Conservation (phyloP, 2,329 filamentous ascomycete genomes). For the Fusarium sp. region DNA sequence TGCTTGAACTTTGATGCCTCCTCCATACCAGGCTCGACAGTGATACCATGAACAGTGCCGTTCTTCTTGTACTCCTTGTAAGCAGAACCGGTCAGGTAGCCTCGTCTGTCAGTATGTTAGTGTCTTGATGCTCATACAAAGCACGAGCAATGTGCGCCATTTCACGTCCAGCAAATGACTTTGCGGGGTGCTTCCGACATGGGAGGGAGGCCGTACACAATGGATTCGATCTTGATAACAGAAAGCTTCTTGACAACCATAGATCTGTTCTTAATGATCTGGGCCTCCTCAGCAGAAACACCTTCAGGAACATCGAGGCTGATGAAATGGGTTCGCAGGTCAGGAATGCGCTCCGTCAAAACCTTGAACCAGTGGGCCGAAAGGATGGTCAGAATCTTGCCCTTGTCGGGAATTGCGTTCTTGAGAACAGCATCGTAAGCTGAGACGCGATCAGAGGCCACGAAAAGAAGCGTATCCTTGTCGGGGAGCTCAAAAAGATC, state of each 20-base stretch:
- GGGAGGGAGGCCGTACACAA: conserved; percentile 26
- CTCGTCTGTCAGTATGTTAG: conserved; percentile 56
- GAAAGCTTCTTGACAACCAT: conserved; percentile 82
- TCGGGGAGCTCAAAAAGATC: conserved; percentile 83
- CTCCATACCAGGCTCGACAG: conserved; percentile 69
- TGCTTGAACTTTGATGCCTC: conserved; percentile 72
- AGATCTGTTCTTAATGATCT: conserved; percentile 69
- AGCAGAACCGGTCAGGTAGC: conserved; percentile 87
- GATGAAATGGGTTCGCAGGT: conserved; percentile 64
- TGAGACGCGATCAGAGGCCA: conserved; percentile 90
- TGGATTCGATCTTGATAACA: conserved; percentile 72
- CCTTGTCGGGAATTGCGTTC: conserved; percentile 62
- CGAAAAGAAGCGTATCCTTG: conserved; percentile 75
- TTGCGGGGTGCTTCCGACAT: neutral
- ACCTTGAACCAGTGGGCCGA: conserved; percentile 67
- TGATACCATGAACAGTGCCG: conserved; percentile 84
- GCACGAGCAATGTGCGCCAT: neutral
- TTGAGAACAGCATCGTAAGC: conserved; percentile 88
- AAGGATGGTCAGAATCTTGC: conserved; percentile 59
- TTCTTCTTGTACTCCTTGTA: conserved; percentile 76
- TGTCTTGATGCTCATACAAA: neutral
- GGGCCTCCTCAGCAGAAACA: conserved; percentile 57
- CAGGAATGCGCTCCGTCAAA: conserved; percentile 57
- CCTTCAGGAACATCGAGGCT: conserved; percentile 55
- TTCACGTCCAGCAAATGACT: neutral